phyloP scores from a whole-genome alignment of 805 yeast genomes.

The Naumovozyma castellii region DNA sequence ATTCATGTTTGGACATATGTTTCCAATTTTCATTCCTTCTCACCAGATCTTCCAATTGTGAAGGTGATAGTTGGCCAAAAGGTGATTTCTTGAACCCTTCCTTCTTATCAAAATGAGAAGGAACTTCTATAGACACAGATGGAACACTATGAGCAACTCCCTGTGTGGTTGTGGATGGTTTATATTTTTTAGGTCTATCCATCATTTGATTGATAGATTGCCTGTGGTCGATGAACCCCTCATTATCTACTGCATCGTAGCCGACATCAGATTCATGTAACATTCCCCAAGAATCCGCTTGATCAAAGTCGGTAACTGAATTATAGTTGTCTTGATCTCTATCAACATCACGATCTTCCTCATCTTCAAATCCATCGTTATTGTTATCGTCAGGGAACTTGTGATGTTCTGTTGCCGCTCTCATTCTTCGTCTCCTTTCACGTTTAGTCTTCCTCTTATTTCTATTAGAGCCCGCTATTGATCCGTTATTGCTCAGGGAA shows the following conservation, averaged over 20 bases:
- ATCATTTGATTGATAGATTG: conserved; percentile 7
- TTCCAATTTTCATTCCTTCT: not conserved
- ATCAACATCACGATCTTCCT: not conserved
- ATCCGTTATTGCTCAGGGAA: not conserved
- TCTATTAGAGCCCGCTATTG: not conserved
- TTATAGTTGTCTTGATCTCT: conserved; percentile 1
- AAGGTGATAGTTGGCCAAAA: conserved; percentile 6
- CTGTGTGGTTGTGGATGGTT: not conserved
- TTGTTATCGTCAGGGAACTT: not conserved
- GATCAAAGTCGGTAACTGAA: conserved; percentile 23
- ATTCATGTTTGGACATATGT: not conserved
- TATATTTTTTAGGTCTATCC: not conserved
- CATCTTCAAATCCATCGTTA: no score
- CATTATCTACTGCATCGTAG: conserved; percentile 9
- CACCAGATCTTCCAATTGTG: conserved; percentile 7
- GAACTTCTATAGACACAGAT: not conserved
- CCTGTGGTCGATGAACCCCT: conserved; percentile 22
- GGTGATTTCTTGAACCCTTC: conserved; percentile 1
- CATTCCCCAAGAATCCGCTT: conserved; percentile 28
- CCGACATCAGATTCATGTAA: conserved; percentile 22
- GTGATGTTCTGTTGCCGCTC: not conserved
- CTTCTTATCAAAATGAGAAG: not conserved
- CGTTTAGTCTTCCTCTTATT: not conserved
- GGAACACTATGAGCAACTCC: not conserved
- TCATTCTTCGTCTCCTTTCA: not conserved